A percentile compares a stretch with the other conserved stretches of the same genome.
Conservation (phyloP, 2,329 filamentous ascomycete genomes). For the Huntiella abstrusa region DNA sequence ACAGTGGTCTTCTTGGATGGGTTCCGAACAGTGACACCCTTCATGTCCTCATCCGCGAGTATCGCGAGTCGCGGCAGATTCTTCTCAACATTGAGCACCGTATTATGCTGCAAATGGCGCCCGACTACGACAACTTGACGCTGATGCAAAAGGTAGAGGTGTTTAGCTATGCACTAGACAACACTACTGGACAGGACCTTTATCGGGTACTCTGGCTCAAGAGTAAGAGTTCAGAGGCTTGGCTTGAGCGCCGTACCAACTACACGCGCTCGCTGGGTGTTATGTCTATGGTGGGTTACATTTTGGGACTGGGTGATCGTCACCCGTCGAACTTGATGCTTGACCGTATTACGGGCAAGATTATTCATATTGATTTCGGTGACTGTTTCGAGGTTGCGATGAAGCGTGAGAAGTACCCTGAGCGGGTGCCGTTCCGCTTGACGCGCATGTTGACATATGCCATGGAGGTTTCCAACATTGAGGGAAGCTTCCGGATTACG, state of each 20-base stretch:
- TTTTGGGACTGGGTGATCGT: constrained; percentile 85
- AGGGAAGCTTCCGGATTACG: constrained; percentile 93
- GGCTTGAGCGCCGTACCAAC: constrained; percentile 94
- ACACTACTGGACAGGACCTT: constrained; percentile 94
- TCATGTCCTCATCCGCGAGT: constrained; percentile 91
- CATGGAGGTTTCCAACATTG: constrained; percentile 99
- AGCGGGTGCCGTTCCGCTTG: constrained; percentile 90
- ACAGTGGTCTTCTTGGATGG: constrained; percentile 88
- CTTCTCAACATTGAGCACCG: constrained; percentile 97
- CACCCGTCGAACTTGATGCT: constrained; percentile 98
- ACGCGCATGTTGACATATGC: constrained; percentile 98
- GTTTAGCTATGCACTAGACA: constrained; percentile 96
- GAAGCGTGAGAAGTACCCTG: constrained; percentile 98
- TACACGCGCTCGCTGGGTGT: constrained; percentile 94
- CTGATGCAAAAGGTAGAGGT: constrained; percentile 99
- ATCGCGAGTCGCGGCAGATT: constrained; percentile 92
- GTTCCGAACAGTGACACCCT: constrained; percentile 95
- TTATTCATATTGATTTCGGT: constrained; percentile 97
- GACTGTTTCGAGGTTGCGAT: constrained; percentile 99
- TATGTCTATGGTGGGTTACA: constrained; percentile 99
- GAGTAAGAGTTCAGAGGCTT: constrained; percentile 93
- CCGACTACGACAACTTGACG: constrained; percentile 94
- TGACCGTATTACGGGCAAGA: constrained; percentile 86
- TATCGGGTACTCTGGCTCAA: constrained; percentile 98
- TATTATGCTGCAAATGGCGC: constrained; percentile 99